Conservation (phyloP, 2,329 filamentous ascomycete genomes). For the Calonectria leucothoes region DNA sequence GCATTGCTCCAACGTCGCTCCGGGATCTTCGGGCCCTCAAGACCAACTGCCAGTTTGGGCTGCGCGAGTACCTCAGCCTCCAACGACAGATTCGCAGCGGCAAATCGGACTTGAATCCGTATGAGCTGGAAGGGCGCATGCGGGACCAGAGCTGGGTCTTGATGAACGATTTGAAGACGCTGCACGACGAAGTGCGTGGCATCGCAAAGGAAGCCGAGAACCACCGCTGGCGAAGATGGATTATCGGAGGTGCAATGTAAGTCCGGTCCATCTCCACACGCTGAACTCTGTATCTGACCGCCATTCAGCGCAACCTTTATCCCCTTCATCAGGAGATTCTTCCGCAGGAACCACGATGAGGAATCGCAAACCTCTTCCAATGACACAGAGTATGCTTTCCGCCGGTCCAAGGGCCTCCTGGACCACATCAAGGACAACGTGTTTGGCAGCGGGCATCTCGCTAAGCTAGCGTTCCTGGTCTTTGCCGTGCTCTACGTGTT, state of each 20-base stretch:
- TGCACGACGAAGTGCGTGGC: slow-evolving; percentile 57
- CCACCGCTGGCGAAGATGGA: slow-evolving; percentile 64
- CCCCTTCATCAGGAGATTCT: slow-evolving; percentile 63
- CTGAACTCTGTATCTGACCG: slow-evolving; percentile 13
- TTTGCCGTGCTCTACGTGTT: slow-evolving; percentile 70
- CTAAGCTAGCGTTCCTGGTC: slow-evolving; percentile 64
- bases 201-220: slow-evolving; percentile 58
- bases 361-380: slow-evolving; percentile 54
- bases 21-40: slow-evolving; percentile 47
- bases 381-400: slow-evolving; percentile 69
- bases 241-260: slow-evolving; percentile 64
- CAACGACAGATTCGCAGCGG: slow-evolving; percentile 44
- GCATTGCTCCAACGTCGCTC: slow-evolving; percentile 33
- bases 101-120: slow-evolving; percentile 44
- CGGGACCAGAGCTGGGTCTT: slow-evolving; percentile 55
- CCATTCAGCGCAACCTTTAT: slow-evolving; percentile 60
- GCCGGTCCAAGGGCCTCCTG: slow-evolving; percentile 61
- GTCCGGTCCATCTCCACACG: slow-evolving; percentile 27
- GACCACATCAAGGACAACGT: slow-evolving; percentile 60
- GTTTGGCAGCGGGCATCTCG: slow-evolving; percentile 57
- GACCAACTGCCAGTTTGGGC: slow-evolving; percentile 49
- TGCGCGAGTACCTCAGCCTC: slow-evolving; percentile 50
- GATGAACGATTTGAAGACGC: slow-evolving; percentile 56
- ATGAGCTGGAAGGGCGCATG: slow-evolving; percentile 57
- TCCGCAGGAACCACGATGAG: slow-evolving; percentile 56